A percentile compares a stretch with the other conserved stretches of the same genome.
phyloP scores from a whole-genome alignment of 768 basidiomycete genomes.

The Calocybe cyanea region DNA sequence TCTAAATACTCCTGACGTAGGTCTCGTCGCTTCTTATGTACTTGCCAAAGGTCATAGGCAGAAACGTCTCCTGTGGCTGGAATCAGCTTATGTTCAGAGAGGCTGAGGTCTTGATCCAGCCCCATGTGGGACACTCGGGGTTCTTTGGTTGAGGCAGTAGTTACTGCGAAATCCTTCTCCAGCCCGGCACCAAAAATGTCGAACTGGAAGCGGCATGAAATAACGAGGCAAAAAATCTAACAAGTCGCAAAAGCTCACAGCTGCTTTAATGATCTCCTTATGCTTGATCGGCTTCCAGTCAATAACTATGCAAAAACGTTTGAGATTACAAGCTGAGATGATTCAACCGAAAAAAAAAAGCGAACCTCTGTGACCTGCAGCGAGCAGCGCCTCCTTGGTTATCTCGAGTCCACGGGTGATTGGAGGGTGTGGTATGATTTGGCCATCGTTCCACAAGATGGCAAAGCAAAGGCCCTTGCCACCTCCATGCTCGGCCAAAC shows the following conservation, averaged over 20 bases:
- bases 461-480: constrained; percentile 53
- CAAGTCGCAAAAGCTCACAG: constrained; percentile 31
- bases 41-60: constrained; percentile 66
- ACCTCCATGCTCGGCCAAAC: constrained; percentile 52
- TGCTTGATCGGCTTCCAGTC: constrained; percentile 65
- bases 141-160: constrained; percentile 43
- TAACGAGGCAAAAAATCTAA: background rate
- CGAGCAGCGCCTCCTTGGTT: constrained; percentile 50
- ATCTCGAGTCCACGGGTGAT: constrained; percentile 55
- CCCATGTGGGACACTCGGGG: constrained; percentile 50
- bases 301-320: constrained; percentile 43
- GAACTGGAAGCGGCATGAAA: constrained; percentile 19
- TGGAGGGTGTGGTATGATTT: constrained; percentile 62
- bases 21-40: constrained; percentile 47
- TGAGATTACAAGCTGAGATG: background rate
- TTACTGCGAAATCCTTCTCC: constrained; percentile 39
- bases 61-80: background rate
- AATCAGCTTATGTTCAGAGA: background rate
- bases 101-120: constrained; percentile 18
- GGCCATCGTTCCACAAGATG: constrained; percentile 65
- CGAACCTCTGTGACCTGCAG: constrained; percentile 64
- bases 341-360: too few species aligned
- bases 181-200: constrained; percentile 45
- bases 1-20: constrained; percentile 57
- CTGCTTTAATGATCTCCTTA: constrained; percentile 34